Evolutionary conservation across 2,329 filamentous ascomycete species (phyloP), one percentile per base, ranked within the genome.

Genomic region (Fusarium luffae): DNA sequence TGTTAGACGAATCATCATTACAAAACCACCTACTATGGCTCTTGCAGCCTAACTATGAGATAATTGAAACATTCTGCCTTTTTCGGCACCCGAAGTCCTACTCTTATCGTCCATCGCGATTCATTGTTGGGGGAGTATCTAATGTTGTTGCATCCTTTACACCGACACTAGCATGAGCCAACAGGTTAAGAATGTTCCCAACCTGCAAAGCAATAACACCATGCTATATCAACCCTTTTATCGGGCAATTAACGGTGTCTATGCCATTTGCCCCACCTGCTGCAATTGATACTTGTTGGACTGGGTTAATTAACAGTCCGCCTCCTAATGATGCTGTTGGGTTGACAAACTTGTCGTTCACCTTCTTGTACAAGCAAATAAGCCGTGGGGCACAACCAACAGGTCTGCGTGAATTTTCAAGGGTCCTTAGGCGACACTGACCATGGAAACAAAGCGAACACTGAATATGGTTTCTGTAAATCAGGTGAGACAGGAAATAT

Each of bases 401-500:
- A 65, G 30, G 28, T 55, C 54, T 49, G 59, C 28, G 25, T 61
- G 49, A 32, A 48, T 66, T 56, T 54, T 47, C 30, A 16, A 57
- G 44, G 25, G 32, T 34, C 23, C 44, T 44, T 44, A 25, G 49
- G 50, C 25, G 32, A 54, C 32, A 51, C 30, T 27, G 48, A 47
- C n/a, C 21, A 34, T 40, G 21, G 28, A 21, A 52, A 43, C 28
- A 51, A 28, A 27, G 13, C 48, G 41, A 40, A 27, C 14, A 32
- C 46, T 18, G n/a, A 28, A 42, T 30, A 30, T 41, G 30, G 23
- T 25, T 30, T 18, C 34, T 61, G 49, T 42, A 47, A 43, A 72
- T 75, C 73, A 75, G 71, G 73, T 75, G 73, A 75, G 73, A 60
- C 54, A 40, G 40, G 28, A 32, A 48, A 54, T 54, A 70, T 75